Conservation (phyloP, 139 green algal species). For the Picochlorum costavermella region DNA sequence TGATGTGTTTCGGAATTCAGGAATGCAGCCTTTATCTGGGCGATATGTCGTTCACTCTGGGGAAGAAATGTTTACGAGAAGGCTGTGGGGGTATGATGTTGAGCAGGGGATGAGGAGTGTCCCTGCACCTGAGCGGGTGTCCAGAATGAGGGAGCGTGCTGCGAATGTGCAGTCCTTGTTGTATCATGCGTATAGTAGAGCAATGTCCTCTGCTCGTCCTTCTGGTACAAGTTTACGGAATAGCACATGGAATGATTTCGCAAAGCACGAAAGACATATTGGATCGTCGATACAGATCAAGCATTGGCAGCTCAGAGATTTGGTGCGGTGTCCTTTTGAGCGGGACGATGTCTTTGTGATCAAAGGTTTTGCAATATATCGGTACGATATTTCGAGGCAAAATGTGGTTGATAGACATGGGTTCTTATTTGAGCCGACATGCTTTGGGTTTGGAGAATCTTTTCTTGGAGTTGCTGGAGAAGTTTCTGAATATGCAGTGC, state of each 20-base stretch:
- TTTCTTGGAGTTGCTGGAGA: conserved; percentile 2
- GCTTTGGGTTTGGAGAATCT: conserved; percentile 37
- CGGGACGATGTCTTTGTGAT: background rate
- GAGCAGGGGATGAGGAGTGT: no score
- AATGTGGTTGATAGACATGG: conserved; percentile 31
- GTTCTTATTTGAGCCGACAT: conserved; percentile 55
- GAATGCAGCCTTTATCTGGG: no score
- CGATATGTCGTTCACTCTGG: no score
- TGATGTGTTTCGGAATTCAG: no score
- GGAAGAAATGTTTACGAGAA: no score
- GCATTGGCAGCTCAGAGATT: conserved; percentile 61
- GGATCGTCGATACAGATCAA: conserved; percentile 22
- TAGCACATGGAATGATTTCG: background rate
- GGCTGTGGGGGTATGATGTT: no score
- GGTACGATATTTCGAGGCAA: conserved; percentile 14
- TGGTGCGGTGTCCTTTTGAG: conserved; percentile 43
- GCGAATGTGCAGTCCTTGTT: no score
- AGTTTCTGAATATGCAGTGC: conserved; percentile 30
- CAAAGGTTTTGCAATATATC: conserved; percentile 8
- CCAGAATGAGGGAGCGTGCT: no score
- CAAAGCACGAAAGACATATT: background rate
- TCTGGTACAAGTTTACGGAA: no score
- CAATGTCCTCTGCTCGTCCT: no score
- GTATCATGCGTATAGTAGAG: no score
- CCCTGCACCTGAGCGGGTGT: no score